Conservation (phyloP, 805 yeast species). For the Lipomyces sp. region DNA sequence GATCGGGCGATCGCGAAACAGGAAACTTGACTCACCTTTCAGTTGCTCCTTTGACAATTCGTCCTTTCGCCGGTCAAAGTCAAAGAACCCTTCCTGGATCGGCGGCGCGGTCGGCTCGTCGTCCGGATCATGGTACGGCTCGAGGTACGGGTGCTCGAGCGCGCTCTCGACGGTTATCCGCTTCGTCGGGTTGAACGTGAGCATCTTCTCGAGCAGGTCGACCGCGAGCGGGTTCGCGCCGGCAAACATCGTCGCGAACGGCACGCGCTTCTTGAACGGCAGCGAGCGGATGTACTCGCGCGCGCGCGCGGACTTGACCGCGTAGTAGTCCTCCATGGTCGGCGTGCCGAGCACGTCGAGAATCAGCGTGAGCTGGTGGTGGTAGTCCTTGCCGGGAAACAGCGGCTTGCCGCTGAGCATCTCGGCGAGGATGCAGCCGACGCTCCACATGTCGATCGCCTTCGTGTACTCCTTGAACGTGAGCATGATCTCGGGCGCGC, state of each 20-base stretch:
- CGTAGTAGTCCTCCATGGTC: conserved; percentile 62
- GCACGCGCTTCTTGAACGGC: conserved; percentile 64
- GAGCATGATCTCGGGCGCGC: conserved; percentile 97
- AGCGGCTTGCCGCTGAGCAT: conserved; percentile 80
- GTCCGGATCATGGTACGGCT: conserved; percentile 87
- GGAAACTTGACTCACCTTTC: conserved; percentile 44
- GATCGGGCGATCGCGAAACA: neutral
- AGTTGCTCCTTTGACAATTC: conserved; percentile 71
- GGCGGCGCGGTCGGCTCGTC: conserved; percentile 88
- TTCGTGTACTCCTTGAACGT: conserved; percentile 90
- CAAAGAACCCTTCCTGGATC: conserved; percentile 82
- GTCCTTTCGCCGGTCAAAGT: conserved; percentile 81
- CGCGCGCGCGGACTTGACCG: conserved; percentile 65
- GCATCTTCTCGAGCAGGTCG: conserved; percentile 64
- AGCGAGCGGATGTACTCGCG: conserved; percentile 80
- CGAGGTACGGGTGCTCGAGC: conserved; percentile 77
- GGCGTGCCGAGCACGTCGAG: conserved; percentile 89
- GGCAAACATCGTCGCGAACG: conserved; percentile 47
- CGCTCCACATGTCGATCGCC: conserved; percentile 96
- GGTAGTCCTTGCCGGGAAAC: conserved; percentile 93
- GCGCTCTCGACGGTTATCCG: conserved; percentile 85
- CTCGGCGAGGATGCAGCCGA: conserved; percentile 93
- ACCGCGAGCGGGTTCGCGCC: conserved; percentile 60
- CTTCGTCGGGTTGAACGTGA: conserved; percentile 77
- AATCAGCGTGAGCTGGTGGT: conserved; percentile 81